Percentiles rank a stretch among this genome's conserved stretches.
These are phyloP conservation scores for Ustilago lituana DNA, from an alignment of 1,284 basidiomycete genomes.

Conservation along the genomic window DNA sequence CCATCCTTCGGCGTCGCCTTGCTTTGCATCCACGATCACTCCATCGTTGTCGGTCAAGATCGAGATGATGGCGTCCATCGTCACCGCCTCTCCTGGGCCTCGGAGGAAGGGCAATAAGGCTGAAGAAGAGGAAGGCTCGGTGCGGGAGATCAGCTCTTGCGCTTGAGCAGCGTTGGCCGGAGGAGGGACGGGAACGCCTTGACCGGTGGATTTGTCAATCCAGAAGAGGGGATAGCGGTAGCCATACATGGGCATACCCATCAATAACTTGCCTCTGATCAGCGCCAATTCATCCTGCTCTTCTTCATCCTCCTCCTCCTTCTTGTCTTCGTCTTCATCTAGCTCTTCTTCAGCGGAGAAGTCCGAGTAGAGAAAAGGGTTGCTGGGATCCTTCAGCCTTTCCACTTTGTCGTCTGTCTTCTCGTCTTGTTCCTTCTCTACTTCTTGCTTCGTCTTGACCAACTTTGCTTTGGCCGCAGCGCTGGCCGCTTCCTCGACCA, in stretches of 20 bases:
- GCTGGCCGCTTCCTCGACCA: constrained; percentile 14
- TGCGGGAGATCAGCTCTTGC: constrained; percentile 10
- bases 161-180: constrained; percentile 7
- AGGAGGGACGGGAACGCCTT: constrained; percentile 13
- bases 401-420: constrained; percentile 3
- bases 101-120: constrained; percentile 27
- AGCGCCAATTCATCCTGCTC: constrained; percentile 1
- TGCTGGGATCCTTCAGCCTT: constrained; percentile 25
- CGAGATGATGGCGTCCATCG: constrained; percentile 15
- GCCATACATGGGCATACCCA: constrained; percentile 47
- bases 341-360: constrained; percentile 11
- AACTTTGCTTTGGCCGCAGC: constrained; percentile 7
- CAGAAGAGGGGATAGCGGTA: constrained; percentile 45
- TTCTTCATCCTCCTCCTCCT: not conserved
- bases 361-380: constrained; percentile 21
- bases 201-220: constrained; percentile 26
- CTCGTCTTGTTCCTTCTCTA: not conserved
- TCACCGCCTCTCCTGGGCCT: constrained; percentile 32
- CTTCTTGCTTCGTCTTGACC: constrained; percentile 1
- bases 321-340: constrained; percentile 9
- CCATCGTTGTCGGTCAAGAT: constrained; percentile 22
- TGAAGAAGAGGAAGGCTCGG: not conserved
- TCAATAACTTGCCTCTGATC: constrained; percentile 30
- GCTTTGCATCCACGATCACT: constrained; percentile 15
- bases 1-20: constrained; percentile 13